Conservation (phyloP, 768 basidiomycete species). For the Russula sp. region DNA sequence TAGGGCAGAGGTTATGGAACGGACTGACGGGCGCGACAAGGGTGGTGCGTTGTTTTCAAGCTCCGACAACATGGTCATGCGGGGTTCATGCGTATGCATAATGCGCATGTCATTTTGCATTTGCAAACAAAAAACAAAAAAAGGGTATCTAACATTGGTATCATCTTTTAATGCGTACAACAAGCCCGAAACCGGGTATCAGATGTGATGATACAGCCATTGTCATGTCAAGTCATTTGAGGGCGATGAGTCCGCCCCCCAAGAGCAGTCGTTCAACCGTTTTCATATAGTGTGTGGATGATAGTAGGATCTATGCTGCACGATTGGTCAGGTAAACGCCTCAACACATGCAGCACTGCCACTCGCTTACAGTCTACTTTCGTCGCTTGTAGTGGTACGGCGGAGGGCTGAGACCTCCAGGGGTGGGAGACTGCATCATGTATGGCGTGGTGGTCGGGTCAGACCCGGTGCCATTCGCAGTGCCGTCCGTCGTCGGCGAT, state of each 20-base stretch:
- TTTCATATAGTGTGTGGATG: background rate
- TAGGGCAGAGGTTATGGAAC: slow-evolving; percentile 4
- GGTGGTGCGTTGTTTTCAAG: background rate
- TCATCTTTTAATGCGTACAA: slow-evolving; percentile 24
- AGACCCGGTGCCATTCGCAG: slow-evolving; percentile 7
- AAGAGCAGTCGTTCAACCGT: background rate
- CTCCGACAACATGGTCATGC: slow-evolving; percentile 12
- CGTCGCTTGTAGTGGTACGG: slow-evolving; percentile 27
- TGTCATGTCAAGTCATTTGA: slow-evolving; percentile 21
- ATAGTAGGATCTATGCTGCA: background rate
- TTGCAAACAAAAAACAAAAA: slow-evolving; percentile 4
- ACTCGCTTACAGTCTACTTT: slow-evolving; percentile 15
- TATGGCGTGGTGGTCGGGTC: slow-evolving; percentile 23
- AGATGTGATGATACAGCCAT: slow-evolving; percentile 22
- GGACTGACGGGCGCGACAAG: background rate
- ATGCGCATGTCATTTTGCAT: background rate
- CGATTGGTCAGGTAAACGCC: background rate
- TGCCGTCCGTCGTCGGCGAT: slow-evolving; percentile 42
- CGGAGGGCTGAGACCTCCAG: slow-evolving; percentile 31
- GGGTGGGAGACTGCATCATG: slow-evolving; percentile 22
- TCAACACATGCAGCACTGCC: background rate
- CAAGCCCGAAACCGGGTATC: slow-evolving; percentile 16
- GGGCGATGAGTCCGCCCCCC: background rate
- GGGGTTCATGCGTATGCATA: too few relatives aligned
- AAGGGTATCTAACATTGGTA: slow-evolving; percentile 28